Evolutionary conservation across 441 rosid species (phyloP), one percentile per base, ranked within the genome.

Genomic region (Pelargonium fulgidum): DNA sequence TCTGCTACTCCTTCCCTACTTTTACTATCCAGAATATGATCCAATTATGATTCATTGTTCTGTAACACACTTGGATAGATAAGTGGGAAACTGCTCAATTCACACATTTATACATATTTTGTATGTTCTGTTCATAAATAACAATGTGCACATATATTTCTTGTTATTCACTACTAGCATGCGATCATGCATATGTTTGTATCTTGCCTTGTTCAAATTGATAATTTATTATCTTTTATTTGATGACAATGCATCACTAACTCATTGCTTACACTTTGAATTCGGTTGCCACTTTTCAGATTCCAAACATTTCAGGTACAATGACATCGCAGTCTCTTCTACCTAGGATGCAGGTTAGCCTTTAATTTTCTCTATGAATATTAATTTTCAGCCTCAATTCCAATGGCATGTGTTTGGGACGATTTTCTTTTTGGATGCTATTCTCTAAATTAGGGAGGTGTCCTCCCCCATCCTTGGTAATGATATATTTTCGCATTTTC

Each of bases 301-400:
- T 90, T 71, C 94, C 97, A 68, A 94, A 92, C 80, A 87, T 94
- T 76, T 85, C 95, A 7, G 85, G 85, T 58, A 76, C 90, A 62
- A 86, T 91, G 87, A 72, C 90, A 71, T 87, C 99, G 10, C 96
- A 89, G 70, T 76, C 93, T 67, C 82, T 77, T 70, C 75, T 75
- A 72, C 85, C 96, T 65, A 79, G 96, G 70, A 80, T 86, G 92
- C 99, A 90, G 92, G 97, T 92, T 71, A 77, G 77, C 61, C 69
- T 64, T 54, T 39, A 11, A 29, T 4, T 24, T 62, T 24, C 8
- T 11, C 10, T n/a, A 20, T 36, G 24, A 42, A 16, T 66, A 39
- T 33, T 65, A 67, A 36, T 44, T 71, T 52, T 14, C 42, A 4
- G 22, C 14, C 61, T 54, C 17, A 9, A 12, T 1, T 16, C n/a